phyloP scores from a whole-genome alignment of 495 filamentous ascomycete species.

The Viridothelium virens region DNA sequence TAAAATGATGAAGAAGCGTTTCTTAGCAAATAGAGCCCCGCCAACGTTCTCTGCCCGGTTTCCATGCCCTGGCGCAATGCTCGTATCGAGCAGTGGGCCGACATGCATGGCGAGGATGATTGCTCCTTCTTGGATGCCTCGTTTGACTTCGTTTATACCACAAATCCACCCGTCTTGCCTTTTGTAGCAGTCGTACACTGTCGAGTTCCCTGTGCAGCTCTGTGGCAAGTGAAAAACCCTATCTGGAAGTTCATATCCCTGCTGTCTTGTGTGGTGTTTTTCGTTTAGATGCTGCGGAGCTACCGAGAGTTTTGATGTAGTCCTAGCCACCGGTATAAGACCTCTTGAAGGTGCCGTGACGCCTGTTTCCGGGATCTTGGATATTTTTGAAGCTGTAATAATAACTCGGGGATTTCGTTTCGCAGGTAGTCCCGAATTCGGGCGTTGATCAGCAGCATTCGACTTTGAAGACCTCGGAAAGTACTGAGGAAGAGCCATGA shows the following conservation, averaged over 20 bases:
- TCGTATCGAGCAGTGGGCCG: background rate
- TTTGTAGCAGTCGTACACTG: background rate
- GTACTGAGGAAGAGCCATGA: no score
- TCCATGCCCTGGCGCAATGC: background rate
- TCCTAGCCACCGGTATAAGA: no score
- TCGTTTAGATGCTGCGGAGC: no score
- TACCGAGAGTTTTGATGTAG: no score
- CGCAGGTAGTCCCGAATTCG: no score
- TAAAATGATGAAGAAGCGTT: background rate
- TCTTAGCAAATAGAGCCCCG: background rate
- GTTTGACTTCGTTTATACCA: background rate
- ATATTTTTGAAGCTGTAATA: no score
- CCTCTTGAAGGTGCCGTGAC: no score
- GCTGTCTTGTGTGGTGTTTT: background rate
- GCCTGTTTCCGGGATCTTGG: no score
- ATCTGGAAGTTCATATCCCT: background rate
- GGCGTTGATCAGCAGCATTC: no score
- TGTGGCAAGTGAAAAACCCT: background rate
- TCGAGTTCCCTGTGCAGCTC: background rate
- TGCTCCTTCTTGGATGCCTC: background rate
- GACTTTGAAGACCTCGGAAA: no score
- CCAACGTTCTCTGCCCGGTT: background rate
- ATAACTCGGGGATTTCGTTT: no score
- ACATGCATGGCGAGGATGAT: background rate
- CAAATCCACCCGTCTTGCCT: background rate